These are phyloP conservation scores for Bjerkandera adusta DNA, from an alignment of 1,284 basidiomycete genomes.

Conservation along the genomic window DNA sequence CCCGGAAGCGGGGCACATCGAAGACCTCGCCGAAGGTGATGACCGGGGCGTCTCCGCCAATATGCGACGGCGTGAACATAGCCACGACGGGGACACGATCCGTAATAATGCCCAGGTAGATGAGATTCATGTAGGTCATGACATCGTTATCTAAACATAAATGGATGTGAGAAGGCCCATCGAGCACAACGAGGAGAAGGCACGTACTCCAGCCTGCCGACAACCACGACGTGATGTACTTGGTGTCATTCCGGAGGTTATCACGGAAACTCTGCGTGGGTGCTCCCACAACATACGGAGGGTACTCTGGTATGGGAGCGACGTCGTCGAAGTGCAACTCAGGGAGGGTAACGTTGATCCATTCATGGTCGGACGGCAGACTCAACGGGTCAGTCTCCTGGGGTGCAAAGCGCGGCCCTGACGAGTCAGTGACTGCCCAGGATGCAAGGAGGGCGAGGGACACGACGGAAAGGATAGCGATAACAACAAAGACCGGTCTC, in stretches of 20 bases:
- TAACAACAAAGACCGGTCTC: slow-evolving; percentile 23
- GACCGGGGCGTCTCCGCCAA: slow-evolving; percentile 43
- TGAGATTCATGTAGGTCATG: slow-evolving; percentile 68
- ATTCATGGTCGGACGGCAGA: no score
- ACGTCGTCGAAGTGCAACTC: neutral
- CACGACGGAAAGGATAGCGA: slow-evolving; percentile 31
- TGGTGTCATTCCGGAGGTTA: slow-evolving; percentile 52
- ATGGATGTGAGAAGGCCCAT: neutral
- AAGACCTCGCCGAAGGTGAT: slow-evolving; percentile 42
- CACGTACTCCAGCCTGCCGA: slow-evolving; percentile 68
- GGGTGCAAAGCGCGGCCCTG: slow-evolving; percentile 9
- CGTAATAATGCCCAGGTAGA: slow-evolving; percentile 64
- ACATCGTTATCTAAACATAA: slow-evolving; percentile 60
- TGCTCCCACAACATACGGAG: slow-evolving; percentile 38
- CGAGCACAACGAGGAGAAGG: neutral
- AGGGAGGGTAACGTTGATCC: neutral
- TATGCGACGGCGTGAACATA: slow-evolving; percentile 65
- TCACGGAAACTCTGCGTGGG: slow-evolving; percentile 57
- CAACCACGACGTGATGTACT: slow-evolving; percentile 69
- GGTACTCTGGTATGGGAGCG: slow-evolving; percentile 13
- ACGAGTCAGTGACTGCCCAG: slow-evolving; percentile 22
- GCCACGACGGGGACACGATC: slow-evolving; percentile 63
- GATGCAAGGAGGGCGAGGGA: slow-evolving; percentile 33
- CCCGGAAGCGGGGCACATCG: slow-evolving; percentile 37
- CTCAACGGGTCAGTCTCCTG: slow-evolving; percentile 17